Evolutionary conservation across 2,329 filamentous ascomycete genomes (phyloP).

Genomic region (Pseudogymnoascus sp.): DNA sequence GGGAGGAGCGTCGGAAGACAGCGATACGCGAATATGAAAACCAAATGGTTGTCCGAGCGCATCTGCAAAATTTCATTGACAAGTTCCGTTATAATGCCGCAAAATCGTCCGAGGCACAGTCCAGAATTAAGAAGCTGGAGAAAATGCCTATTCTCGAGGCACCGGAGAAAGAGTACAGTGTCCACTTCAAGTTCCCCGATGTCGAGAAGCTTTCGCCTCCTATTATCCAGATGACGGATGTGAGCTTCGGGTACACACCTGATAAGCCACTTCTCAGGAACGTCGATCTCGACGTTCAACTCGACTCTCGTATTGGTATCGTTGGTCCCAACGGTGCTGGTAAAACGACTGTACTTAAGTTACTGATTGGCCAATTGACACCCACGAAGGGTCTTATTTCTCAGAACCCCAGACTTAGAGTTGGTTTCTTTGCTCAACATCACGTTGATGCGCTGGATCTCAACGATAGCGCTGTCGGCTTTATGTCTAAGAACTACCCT

Average conservation of each 20-base stretch:
- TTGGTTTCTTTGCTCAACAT: conserved; percentile 97
- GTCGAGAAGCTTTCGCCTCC: conserved; percentile 96
- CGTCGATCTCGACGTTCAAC: conserved; percentile 91
- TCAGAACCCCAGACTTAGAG: conserved; percentile 74
- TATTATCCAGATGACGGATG: conserved; percentile 93
- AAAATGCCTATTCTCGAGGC: conserved; percentile 87
- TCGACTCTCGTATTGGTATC: conserved; percentile 96
- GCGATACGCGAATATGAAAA: conserved; percentile 97
- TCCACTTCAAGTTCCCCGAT: conserved; percentile 94
- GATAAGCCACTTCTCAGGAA: conserved; percentile 74
- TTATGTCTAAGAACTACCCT: conserved; percentile 89
- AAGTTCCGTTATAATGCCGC: conserved; percentile 99
- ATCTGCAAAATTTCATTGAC: conserved; percentile 97
- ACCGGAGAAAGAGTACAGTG: conserved; percentile 88
- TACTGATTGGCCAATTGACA: conserved; percentile 80
- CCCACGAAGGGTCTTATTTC: conserved; percentile 76
- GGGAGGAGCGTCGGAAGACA: conserved; percentile 93
- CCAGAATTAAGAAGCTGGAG: conserved; percentile 97
- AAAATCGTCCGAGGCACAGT: conserved; percentile 97
- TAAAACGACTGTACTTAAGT: conserved; percentile 96
- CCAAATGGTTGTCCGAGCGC: conserved; percentile 87
- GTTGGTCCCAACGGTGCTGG: conserved; percentile 98
- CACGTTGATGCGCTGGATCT: conserved; percentile 95
- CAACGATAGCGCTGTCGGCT: conserved; percentile 79
- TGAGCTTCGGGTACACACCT: conserved; percentile 77